phyloP scores from a whole-genome alignment of 2,329 filamentous ascomycete species.

The Fusarium albidum region DNA sequence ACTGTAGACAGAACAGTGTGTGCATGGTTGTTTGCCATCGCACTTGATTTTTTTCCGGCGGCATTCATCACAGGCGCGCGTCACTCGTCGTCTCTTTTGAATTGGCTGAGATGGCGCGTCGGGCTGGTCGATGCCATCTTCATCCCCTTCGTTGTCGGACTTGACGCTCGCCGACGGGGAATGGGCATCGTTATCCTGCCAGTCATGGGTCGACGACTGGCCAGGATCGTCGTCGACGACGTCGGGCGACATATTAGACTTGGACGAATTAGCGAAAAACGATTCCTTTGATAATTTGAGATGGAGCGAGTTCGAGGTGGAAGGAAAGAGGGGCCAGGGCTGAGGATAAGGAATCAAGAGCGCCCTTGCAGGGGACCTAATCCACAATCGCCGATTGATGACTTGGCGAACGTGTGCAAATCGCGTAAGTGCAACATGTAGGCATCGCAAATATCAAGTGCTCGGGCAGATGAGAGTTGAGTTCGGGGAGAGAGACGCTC shows the following conservation, averaged over 20 bases:
- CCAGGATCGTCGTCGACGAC: conserved; percentile 56
- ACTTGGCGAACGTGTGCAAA: conserved; percentile 5
- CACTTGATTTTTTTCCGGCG: conserved; percentile 89
- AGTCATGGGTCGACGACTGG: conserved; percentile 46
- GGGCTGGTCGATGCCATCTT: conserved; percentile 43
- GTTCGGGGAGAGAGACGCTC: conserved; percentile 13
- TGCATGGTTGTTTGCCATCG: conserved; percentile 87
- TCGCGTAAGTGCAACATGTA: neutral
- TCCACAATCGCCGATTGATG: conserved; percentile 17
- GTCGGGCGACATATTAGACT: conserved; percentile 46
- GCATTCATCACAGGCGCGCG: conserved; percentile 83
- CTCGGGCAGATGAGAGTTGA: conserved; percentile 5
- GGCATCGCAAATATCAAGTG: neutral
- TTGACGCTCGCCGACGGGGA: conserved; percentile 54
- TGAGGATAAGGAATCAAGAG: conserved; percentile 17
- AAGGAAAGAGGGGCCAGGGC: conserved; percentile 16
- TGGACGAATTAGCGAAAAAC: conserved; percentile 33
- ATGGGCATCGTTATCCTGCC: conserved; percentile 46
- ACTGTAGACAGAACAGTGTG: conserved; percentile 97
- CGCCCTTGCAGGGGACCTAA: conserved; percentile 13
- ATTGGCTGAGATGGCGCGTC: conserved; percentile 62
- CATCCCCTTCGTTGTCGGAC: conserved; percentile 53
- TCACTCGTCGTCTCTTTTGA: conserved; percentile 81
- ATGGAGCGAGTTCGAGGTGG: conserved; percentile 15
- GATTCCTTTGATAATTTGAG: conserved; percentile 15